phyloP scores from a whole-genome alignment of 1,284 basidiomycete genomes.

The Sphaerobolus stellatus region DNA sequence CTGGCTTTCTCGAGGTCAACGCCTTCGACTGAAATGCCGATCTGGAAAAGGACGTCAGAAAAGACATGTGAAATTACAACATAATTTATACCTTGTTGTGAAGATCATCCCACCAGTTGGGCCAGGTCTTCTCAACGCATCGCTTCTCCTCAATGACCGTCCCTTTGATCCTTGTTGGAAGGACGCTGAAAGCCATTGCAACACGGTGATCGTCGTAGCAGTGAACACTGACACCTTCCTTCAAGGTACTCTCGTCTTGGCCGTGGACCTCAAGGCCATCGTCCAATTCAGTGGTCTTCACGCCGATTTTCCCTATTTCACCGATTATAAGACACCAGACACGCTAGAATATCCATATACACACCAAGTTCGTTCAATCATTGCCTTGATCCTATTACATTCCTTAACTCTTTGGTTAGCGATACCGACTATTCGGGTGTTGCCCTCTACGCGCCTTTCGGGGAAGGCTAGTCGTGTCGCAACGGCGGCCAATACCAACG shows the following conservation, averaged over 20 bases:
- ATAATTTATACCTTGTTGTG: constrained; percentile 71
- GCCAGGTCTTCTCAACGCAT: constrained; percentile 99
- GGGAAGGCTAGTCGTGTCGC: constrained; percentile 54
- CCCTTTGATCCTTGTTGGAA: constrained; percentile 72
- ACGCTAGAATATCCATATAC: too few relatives aligned
- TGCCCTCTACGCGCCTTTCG: constrained; percentile 32
- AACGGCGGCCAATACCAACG: constrained; percentile 88
- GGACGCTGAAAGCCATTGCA: constrained; percentile 96
- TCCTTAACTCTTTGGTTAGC: constrained; percentile 99
- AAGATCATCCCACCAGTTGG: constrained; percentile 99
- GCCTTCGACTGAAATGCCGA: constrained; percentile 87
- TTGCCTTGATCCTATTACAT: constrained; percentile 94
- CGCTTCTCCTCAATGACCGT: constrained; percentile 93
- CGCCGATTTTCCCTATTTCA: constrained; percentile 93
- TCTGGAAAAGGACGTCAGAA: constrained; percentile 54
- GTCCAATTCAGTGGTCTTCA: constrained; percentile 88
- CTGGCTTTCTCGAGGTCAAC: constrained; percentile 60
- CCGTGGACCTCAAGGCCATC: constrained; percentile 94
- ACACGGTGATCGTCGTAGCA: constrained; percentile 99
- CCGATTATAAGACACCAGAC: background rate
- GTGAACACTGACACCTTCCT: constrained; percentile 74
- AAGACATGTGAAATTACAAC: too few relatives aligned
- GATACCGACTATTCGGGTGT: constrained; percentile 89
- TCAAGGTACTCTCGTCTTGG: constrained; percentile 61
- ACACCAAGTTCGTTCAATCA: constrained; percentile 92